Base-by-base conservation (phyloP, 176 grass and related monocot genomes). In the Calamus simplicifolius region DNA sequence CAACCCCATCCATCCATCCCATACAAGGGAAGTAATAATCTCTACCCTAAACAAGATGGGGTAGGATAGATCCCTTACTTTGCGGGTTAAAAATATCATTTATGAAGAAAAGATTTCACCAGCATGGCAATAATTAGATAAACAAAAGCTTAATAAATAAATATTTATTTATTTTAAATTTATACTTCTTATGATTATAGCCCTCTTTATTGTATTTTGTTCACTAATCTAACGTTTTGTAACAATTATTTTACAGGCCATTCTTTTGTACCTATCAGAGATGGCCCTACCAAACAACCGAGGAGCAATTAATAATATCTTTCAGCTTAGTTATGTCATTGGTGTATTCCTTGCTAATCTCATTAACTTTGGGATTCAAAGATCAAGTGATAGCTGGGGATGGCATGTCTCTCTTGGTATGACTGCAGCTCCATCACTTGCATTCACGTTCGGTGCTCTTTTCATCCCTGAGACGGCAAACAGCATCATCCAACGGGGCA, bases 181-280 rank as follows among this genome's bases (percentile, higher is more conserved):
- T n/a, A n/a, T n/a, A 43, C 8, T 23, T 23, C 1, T 1, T 1
- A 23, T 23, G 1, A 23, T 23, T 23, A 23, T 23, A 23, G 1
- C 21, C 21, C 21, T 23, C 21, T 23, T 23, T 1, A 23, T 23
- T 23, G 21, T 23, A 1, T 23, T 23, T 1, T 23, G 21, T 23
- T 23, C 1, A 1, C 21, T 23, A 23, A 23, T 23, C 21, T 23
- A 23, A 0, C 21, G 12, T 43, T 43, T 43, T 43, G 35, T 43
- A 12, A 43, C 35, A 29, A 29, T 3, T 25, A 59, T 74, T 82
- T 74, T 82, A 38, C 77, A 96, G 93, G 70, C 84, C 18, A 85
- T 98, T 56, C 93, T 87, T 19, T 57, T 98, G 30, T 98, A 98
- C 69, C 73, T 98, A 18, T 83, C 84, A 5, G 84, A 98, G 78